These are phyloP conservation scores for Pythium monospermum DNA, from an alignment of 352 stramenopile genomes.

Conservation along the genomic window DNA sequence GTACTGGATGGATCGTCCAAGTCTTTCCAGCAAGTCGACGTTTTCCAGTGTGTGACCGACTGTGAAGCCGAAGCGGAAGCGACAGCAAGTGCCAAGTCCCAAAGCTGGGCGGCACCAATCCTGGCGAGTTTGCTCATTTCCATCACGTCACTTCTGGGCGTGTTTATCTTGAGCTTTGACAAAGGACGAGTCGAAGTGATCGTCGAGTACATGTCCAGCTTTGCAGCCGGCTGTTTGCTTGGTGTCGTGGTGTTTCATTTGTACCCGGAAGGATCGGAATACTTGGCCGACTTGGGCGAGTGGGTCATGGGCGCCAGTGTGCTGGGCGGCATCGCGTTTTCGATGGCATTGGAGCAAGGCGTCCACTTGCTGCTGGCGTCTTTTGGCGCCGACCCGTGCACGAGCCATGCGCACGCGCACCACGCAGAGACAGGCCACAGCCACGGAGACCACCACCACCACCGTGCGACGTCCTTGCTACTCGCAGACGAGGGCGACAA, in stretches of 20 bases:
- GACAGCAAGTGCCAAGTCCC: background rate
- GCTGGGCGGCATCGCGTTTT: slow-evolving; percentile 25
- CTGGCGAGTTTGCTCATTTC: slow-evolving; percentile 20
- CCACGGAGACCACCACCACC: slow-evolving; percentile 1
- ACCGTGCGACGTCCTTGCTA: no score
- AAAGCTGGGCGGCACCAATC: slow-evolving; percentile 19
- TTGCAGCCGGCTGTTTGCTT: slow-evolving; percentile 27
- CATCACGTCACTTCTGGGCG: slow-evolving; percentile 24
- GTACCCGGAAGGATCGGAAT: slow-evolving; percentile 29
- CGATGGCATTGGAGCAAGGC: slow-evolving; percentile 26
- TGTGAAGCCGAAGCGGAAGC: background rate
- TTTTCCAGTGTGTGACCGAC: slow-evolving; percentile 13
- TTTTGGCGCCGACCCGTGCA: slow-evolving; percentile 20
- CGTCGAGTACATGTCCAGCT: slow-evolving; percentile 30
- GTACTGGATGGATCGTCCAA: background rate
- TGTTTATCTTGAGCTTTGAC: slow-evolving; percentile 22
- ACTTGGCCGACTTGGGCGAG: slow-evolving; percentile 23
- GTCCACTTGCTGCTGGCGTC: slow-evolving; percentile 23
- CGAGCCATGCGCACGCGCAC: background rate
- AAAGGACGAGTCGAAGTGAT: slow-evolving; percentile 19
- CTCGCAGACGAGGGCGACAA: no score
- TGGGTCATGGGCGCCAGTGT: slow-evolving; percentile 31
- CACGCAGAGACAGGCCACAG: background rate
- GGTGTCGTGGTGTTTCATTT: slow-evolving; percentile 38
- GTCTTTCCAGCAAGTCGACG: slow-evolving; percentile 6